Percentiles rank a stretch among this genome's conserved stretches.
Evolutionary conservation across 1,284 basidiomycete species (phyloP).

Genomic region (Trametes polyzona): DNA sequence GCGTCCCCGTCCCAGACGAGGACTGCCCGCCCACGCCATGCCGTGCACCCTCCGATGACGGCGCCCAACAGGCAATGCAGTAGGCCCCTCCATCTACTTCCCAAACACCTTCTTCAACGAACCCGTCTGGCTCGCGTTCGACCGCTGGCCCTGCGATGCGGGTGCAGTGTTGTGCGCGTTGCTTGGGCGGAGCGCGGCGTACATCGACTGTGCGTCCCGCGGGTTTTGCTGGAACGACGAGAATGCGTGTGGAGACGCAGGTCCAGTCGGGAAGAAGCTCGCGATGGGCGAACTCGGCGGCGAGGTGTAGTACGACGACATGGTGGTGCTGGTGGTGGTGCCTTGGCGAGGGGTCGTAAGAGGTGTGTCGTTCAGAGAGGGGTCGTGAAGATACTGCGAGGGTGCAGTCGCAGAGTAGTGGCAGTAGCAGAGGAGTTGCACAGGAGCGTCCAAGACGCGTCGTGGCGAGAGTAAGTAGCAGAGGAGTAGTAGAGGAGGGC

Average conservation of each 20-base stretch:
- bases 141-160: conserved; percentile 18
- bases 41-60: background rate
- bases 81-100: conserved; percentile 13
- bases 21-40: background rate
- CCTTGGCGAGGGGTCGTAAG: too few relatives aligned
- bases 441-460: background rate
- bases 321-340: conserved; percentile 18
- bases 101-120: conserved; percentile 16
- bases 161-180: conserved; percentile 16
- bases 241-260: conserved; percentile 58
- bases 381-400: background rate
- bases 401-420: background rate
- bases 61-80: background rate
- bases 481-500: background rate
- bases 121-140: conserved; percentile 9
- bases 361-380: background rate
- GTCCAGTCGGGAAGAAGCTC: conserved; percentile 42
- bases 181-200: conserved; percentile 51
- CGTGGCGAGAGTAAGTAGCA: too few relatives aligned
- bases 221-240: conserved; percentile 65
- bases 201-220: conserved; percentile 67
- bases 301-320: conserved; percentile 38
- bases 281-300: conserved; percentile 34
- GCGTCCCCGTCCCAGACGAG: conserved; percentile 11
- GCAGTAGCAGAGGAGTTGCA: background rate